Evolutionary conservation across 768 basidiomycete genomes (phyloP).

Genomic region (Tephrocybe sp.): DNA sequence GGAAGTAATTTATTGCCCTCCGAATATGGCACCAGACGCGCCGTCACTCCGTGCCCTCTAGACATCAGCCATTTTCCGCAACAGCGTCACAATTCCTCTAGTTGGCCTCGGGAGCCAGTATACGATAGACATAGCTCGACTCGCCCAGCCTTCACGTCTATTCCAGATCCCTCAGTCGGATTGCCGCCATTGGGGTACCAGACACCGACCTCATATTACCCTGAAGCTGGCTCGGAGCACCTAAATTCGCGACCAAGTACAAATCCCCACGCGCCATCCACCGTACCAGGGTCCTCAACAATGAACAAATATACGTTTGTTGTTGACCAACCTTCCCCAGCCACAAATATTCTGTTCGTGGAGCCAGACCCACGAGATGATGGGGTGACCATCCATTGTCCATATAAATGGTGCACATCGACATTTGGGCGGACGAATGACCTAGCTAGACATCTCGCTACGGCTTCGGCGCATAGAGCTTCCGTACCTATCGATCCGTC

Average conservation of each 20-base stretch:
- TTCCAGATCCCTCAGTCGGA: background rate
- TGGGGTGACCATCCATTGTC: constrained; percentile 14
- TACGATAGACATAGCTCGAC: background rate
- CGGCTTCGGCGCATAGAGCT: constrained; percentile 22
- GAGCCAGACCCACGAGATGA: background rate
- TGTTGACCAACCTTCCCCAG: background rate
- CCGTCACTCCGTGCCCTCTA: constrained; percentile 3
- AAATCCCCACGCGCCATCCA: background rate
- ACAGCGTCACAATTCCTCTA: background rate
- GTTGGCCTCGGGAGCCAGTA: background rate
- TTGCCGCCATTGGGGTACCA: background rate
- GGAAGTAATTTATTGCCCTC: background rate
- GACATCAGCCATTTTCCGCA: background rate
- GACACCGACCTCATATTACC: background rate
- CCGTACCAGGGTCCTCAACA: background rate
- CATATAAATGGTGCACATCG: constrained; percentile 21
- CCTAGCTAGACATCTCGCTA: constrained; percentile 22
- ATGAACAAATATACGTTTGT: background rate
- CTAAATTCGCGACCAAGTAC: background rate
- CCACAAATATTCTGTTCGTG: constrained; percentile 1
- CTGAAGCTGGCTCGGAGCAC: background rate
- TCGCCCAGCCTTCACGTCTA: background rate
- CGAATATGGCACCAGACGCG: constrained; percentile 1
- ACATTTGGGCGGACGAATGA: constrained; percentile 26
- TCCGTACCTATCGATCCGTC: constrained; percentile 11